Base-by-base conservation (phyloP, 257 asterid genomes). In the Solanum lycopersicoides region DNA sequence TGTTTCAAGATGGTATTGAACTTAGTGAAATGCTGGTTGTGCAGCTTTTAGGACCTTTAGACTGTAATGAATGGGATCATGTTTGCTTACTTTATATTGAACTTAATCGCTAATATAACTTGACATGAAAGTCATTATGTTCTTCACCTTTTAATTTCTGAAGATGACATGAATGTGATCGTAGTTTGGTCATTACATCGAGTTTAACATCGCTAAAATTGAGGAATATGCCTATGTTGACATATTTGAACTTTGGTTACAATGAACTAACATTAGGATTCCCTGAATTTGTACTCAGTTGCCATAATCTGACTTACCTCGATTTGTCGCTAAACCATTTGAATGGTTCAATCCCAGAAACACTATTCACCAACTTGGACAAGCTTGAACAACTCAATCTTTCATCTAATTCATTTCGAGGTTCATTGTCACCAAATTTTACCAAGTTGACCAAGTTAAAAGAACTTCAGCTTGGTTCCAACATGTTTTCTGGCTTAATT, bases 1-100 rank as follows among this genome's bases (percentile, higher is more conserved):
- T 45, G 84, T 79, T 45, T 79, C 37, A 45, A 79, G 84, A 50
- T 45, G 41, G 66, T 45, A 79, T 79, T 79, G 84, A 11, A 79
- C 66, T 79, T 9, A 8, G 42, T 79, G 28, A 45, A 79, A 25
- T 77, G 65, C n/a, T 4, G 84, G 65, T 15, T 45, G 84, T 76
- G 39, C 66, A 45, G 32, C 84, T 79, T 25, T 45, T 45, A 79
- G 42, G 84, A 11, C 66, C 16, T 16, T 23, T 47, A 28, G 84
- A 15, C 6, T 45, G 42, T 28, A 16, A 45, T 45, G 84, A 79
- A 45, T 6, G 7, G 3, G 18, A 47, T 79, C 18, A 12, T 45
- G 84, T 28, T 79, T 28, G 66, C 53, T 45, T 79, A 60, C 66
- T 79, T 79, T 16, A 28, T 28, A 23, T 45, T 79, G 42, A 45